phyloP scores from a whole-genome alignment of 108 stramenopile species.

The Cylindrotheca closterium region DNA sequence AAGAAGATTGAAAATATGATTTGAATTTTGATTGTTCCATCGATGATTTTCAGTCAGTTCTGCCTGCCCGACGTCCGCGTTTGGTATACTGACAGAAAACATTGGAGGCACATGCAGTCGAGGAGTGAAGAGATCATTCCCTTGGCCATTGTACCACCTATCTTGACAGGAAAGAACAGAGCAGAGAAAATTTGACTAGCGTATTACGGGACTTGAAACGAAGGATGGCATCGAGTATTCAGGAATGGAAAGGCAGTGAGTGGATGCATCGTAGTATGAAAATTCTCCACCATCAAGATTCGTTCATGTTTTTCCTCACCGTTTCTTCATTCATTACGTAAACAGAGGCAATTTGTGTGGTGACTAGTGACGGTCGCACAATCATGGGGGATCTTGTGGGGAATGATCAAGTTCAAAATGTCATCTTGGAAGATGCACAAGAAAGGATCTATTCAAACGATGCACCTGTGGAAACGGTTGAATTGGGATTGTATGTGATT shows the following conservation, averaged over 20 bases:
- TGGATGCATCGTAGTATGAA: background rate
- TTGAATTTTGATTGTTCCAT: background rate
- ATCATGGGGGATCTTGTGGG: conserved; percentile 69
- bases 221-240: conserved; percentile 76
- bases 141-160: too few species aligned
- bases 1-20: background rate
- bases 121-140: too few species aligned
- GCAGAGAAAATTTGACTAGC: too few species aligned
- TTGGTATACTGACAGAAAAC: too few species aligned
- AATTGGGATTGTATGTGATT: conserved; percentile 77
- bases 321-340: conserved; percentile 7
- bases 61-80: too few species aligned
- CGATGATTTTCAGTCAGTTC: too few species aligned
- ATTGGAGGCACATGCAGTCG: too few species aligned
- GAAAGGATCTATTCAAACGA: conserved; percentile 73
- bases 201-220: too few species aligned
- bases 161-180: conserved; percentile 2
- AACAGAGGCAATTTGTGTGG: conserved; percentile 59
- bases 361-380: conserved; percentile 82
- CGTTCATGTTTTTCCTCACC: conserved; percentile 2
- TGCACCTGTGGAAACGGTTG: conserved; percentile 59
- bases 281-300: too few species aligned
- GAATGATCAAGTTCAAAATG: conserved; percentile 86
- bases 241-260: conserved; percentile 68
- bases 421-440: conserved; percentile 65